Base-by-base conservation (phyloP, 805 yeast genomes). In the Pichia ethanolica region DNA sequence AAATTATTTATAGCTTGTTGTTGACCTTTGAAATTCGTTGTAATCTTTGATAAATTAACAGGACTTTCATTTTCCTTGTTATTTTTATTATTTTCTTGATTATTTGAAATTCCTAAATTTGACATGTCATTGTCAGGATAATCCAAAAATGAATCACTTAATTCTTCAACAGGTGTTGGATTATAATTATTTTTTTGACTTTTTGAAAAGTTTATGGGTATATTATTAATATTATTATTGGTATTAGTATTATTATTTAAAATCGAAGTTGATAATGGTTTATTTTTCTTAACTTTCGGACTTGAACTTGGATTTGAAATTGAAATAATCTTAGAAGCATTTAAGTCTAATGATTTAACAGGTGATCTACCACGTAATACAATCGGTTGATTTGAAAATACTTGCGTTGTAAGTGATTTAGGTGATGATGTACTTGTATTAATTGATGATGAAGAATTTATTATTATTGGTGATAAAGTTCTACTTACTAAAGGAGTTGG, bases 141-240 rank as follows among this genome's bases (percentile, higher is more conserved):
- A 33, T 50, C 53, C 25, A 50, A 36, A 56, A 60, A 53, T 5
- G 64, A 61, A 46, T 61, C 65, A 42, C 61, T 61, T 35, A 61
- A 47, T 42, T 61, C 65, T 39, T 60, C 63, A 47, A 61, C 59
- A 34, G 54, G 47, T 20, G 44, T 30, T 35, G 41, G 32, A n/a
- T 36, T 20, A 20, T 20, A 20, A 20, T 46, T 26, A 30, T 13
- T 48, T 56, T 39, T 60, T 59, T 2, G 61, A 58, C 26, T 11
- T 38, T 13, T 39, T 39, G 42, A 7, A 14, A 27, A 13, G 20
- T 12, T 39, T 14, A 58, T 57, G 9, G 62, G 52, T 7, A 53
- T 50, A n/a, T 58, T 57, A 12, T 48, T 25, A 4, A 26, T 10
- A 35, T 33, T 14, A 20, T 35, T 35, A 9, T 48, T 25, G 3